Conservation (phyloP, 1,139 yeast species). For the Pneumocystis oryctolagi region DNA sequence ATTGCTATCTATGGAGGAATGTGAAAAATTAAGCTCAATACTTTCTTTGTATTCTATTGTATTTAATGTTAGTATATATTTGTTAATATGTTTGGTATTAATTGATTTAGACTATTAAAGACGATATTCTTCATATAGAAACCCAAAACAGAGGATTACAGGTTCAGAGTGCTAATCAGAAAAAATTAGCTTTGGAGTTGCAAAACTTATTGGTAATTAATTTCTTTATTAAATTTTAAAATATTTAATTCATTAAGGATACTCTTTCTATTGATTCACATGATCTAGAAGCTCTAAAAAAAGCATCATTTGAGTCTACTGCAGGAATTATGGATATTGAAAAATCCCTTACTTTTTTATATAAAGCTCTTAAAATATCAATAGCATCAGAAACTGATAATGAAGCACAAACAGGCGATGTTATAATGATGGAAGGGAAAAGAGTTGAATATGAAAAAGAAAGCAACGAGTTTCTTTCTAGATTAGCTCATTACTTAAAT, state of each 20-base stretch:
- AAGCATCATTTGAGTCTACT: slow-evolving; percentile 37
- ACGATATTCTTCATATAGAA: slow-evolving; percentile 59
- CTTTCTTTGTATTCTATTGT: slow-evolving; percentile 45
- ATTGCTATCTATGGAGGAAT: slow-evolving; percentile 32
- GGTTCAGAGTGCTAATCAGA: slow-evolving; percentile 69
- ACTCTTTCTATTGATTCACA: slow-evolving; percentile 52
- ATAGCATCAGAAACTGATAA: background rate
- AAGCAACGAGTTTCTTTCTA: slow-evolving; percentile 8
- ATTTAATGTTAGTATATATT: slow-evolving; percentile 24
- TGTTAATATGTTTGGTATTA: background rate
- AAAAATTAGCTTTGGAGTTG: slow-evolving; percentile 53
- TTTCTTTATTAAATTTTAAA: background rate
- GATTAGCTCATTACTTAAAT: slow-evolving; percentile 8
- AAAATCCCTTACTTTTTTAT: slow-evolving; percentile 40
- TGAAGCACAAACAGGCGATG: slow-evolving; percentile 28
- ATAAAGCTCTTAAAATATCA: slow-evolving; percentile 37
- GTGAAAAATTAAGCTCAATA: slow-evolving; percentile 46
- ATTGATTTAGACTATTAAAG: slow-evolving; percentile 32
- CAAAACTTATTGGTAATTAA: slow-evolving; percentile 30
- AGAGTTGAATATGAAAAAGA: slow-evolving; percentile 9
- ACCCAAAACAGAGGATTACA: slow-evolving; percentile 70
- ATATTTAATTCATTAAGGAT: slow-evolving; percentile 25
- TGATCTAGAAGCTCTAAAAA: slow-evolving; percentile 37
- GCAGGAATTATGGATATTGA: slow-evolving; percentile 41
- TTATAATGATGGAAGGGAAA: slow-evolving; percentile 1